phyloP scores from a whole-genome alignment of 1,284 basidiomycete genomes.

The Leucoagaricus sp. region DNA sequence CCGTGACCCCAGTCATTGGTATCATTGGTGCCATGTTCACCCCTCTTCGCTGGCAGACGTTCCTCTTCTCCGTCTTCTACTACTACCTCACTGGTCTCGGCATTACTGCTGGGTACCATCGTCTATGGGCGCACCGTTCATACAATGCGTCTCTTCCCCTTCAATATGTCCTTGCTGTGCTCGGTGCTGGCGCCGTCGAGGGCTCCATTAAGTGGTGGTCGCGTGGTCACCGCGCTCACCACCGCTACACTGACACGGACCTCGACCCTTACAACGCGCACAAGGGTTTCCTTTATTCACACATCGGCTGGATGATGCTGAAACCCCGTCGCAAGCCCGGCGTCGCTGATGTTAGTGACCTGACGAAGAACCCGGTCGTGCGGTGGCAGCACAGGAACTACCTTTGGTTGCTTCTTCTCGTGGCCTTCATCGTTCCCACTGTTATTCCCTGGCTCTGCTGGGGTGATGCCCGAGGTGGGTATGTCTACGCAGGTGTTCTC shows the following conservation, averaged over 20 bases:
- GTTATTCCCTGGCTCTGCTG: conserved; percentile 78
- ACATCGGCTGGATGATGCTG: conserved; percentile 92
- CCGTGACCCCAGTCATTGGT: conserved; percentile 70
- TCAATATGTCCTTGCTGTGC: conserved; percentile 76
- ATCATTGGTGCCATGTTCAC: conserved; percentile 62
- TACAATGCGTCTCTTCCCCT: conserved; percentile 87
- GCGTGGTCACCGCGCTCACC: conserved; percentile 92
- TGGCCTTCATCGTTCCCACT: conserved; percentile 78
- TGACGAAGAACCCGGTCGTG: conserved; percentile 77
- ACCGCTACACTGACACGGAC: conserved; percentile 94
- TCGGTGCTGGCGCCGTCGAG: conserved; percentile 86
- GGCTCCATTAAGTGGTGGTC: conserved; percentile 96
- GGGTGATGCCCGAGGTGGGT: conserved; percentile 86
- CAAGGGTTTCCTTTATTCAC: conserved; percentile 78
- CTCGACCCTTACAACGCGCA: conserved; percentile 94
- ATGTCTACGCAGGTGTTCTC: conserved; percentile 83
- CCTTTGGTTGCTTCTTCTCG: conserved; percentile 66
- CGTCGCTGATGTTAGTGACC: conserved; percentile 85
- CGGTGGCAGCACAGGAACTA: conserved; percentile 90
- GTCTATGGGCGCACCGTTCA: conserved; percentile 89
- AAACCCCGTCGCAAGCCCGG: conserved; percentile 89
- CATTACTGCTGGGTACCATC: conserved; percentile 85
- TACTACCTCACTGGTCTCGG: conserved; percentile 88
- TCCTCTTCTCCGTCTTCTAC: conserved; percentile 72
- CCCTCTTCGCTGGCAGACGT: conserved; percentile 66